Percentiles rank a stretch among this genome's conserved stretches.
Conservation (phyloP, 306 rosid species). For the Cucumis melo region DNA sequence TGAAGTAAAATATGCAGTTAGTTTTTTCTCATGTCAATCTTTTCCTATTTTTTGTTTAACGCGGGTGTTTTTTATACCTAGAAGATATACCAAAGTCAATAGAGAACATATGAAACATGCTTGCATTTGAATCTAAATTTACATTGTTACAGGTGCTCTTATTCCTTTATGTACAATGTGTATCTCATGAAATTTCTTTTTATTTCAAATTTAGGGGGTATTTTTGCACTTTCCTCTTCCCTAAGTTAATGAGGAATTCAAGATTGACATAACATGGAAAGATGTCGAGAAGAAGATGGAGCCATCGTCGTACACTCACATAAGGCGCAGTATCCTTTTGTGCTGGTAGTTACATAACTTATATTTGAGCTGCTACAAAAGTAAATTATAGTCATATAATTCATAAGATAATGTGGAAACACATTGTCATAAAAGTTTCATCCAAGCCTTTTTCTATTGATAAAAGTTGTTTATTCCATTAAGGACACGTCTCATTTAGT, state of each 20-base stretch:
- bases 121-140: no score
- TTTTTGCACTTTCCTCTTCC: slow-evolving; percentile 72
- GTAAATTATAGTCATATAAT: background rate
- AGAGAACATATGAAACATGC: no score
- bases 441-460: background rate
- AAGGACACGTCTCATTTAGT: background rate
- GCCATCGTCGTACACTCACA: slow-evolving; percentile 63
- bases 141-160: background rate
- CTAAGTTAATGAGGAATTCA: slow-evolving; percentile 60
- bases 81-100: no score
- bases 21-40: no score
- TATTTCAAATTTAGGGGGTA: slow-evolving; percentile 35
- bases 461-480: background rate
- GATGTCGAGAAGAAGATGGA: slow-evolving; percentile 54
- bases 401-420: background rate
- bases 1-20: no score
- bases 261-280: slow-evolving; percentile 63
- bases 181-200: background rate
- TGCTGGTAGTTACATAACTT: background rate
- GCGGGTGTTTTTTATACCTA: no score
- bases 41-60: no score
- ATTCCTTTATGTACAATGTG: background rate
- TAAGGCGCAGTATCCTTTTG: slow-evolving; percentile 75
- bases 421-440: background rate
- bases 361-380: slow-evolving; percentile 1